Evolutionary conservation across 495 filamentous ascomycete genomes (phyloP).

Genomic region (Penicillium odoratum): DNA sequence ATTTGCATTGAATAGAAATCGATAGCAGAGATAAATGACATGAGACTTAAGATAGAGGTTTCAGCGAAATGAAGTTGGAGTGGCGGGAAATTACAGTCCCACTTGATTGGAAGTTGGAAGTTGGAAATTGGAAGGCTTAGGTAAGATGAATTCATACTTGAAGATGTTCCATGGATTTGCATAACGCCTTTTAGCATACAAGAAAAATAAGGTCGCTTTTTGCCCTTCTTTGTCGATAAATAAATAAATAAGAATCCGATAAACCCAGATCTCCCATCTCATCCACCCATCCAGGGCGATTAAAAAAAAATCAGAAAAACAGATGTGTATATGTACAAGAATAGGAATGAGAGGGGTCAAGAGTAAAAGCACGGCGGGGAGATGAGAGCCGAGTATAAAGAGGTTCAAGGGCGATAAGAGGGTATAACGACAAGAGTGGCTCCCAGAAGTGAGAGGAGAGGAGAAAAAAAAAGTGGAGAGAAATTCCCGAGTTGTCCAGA

Average conservation of each 20-base stretch:
- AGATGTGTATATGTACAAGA: constrained; percentile 41
- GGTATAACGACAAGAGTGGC: constrained; percentile 21
- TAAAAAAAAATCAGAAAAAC: constrained; percentile 17
- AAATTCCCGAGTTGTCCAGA: neutral
- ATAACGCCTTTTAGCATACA: constrained; percentile 15
- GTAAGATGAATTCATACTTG: constrained; percentile 7
- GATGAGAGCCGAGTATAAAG: constrained; percentile 34
- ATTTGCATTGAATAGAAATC: neutral
- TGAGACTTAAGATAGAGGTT: neutral
- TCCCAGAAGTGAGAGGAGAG: constrained; percentile 15
- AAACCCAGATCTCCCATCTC: constrained; percentile 18
- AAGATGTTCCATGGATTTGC: constrained; percentile 15
- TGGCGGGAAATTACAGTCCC: constrained; percentile 5
- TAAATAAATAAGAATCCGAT: neutral
- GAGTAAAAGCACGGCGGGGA: constrained; percentile 19
- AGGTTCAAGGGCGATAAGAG: constrained; percentile 19
- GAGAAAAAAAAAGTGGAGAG: neutral
- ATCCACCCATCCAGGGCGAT: constrained; percentile 28
- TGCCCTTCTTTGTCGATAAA: constrained; percentile 8
- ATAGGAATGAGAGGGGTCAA: constrained; percentile 24
- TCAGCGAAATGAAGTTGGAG: neutral
- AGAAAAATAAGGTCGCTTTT: constrained; percentile 19
- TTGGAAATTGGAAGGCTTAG: constrained; percentile 2
- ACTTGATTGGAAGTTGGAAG: constrained; percentile 6
- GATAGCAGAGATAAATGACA: neutral